Evolutionary conservation across 441 rosid species (phyloP).

Genomic region (Metrosideros polymorpha): DNA sequence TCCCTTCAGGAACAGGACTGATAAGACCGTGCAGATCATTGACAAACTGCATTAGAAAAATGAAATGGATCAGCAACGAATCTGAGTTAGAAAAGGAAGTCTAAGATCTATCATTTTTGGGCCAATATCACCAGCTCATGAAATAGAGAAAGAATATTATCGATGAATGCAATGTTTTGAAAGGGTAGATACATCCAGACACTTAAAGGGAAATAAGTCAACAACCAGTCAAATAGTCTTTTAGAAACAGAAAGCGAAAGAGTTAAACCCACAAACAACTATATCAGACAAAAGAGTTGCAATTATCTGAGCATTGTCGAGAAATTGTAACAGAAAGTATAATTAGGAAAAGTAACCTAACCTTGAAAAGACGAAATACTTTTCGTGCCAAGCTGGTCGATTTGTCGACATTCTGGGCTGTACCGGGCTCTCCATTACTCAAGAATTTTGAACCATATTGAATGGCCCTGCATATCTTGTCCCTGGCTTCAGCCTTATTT

Average conservation of each 20-base stretch:
- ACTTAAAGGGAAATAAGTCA: neutral
- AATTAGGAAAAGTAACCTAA: constrained; percentile 2
- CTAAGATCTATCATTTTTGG: neutral
- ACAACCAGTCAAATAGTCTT: neutral
- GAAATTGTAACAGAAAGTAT: neutral
- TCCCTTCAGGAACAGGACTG: constrained; percentile 86
- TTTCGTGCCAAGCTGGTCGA: constrained; percentile 92
- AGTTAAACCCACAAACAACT: neutral
- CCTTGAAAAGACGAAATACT: constrained; percentile 98
- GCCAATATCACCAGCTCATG: neutral
- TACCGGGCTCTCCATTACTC: constrained; percentile 85
- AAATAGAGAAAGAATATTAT: neutral
- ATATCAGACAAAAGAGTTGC: neutral
- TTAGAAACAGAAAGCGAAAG: neutral
- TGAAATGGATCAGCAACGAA: neutral
- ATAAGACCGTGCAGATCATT: constrained; percentile 86
- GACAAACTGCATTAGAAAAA: constrained; percentile 52
- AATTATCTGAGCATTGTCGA: neutral
- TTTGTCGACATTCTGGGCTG: constrained; percentile 92
- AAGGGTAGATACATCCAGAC: neutral
- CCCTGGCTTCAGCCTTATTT: constrained; percentile 97
- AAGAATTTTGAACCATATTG: constrained; percentile 92
- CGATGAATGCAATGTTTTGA: neutral
- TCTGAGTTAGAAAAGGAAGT: neutral
- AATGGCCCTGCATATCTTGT: constrained; percentile 96